Evolutionary conservation across 805 yeast genomes (phyloP), one percentile per base, ranked within the genome.

Genomic region (Zygosaccharomyces rouxii): DNA sequence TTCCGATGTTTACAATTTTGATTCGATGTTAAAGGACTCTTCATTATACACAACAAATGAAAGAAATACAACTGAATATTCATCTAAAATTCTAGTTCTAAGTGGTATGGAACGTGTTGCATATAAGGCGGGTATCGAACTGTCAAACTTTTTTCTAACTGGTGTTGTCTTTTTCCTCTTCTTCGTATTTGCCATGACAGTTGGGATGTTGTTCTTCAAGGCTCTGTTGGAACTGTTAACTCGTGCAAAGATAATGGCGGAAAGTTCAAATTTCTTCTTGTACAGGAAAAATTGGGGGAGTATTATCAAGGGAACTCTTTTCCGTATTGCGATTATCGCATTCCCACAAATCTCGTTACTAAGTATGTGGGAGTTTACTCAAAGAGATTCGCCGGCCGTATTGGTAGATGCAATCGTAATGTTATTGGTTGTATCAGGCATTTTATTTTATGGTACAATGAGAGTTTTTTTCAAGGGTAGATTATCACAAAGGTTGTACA

Each of bases 91-190:
- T 38, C 74, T 94, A 59, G 83, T 92, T 33, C 71, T 94, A 46
- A 80, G 96, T 63, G 99, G 99, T 56, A 84, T 94, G 52, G 88
- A 89, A 67, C 83, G 99, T 71, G 97, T 92, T 5, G 83, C 97
- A 0, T 94, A 73, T 64, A 69, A 84, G 57, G 87, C 96, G 9
- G 78, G 79, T 18, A 90, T 94, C 56, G 99, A 94, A 69, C 76
- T 92, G 56, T 84, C 97, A 21, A 83, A 81, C 62, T 68, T 94
- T 49, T 94, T 89, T 68, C 73, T 90, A 71, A 94, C 99, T 0
- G 88, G 90, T 47, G 79, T 89, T 37, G 84, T 85, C 7, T 88
- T 90, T 66, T 86, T 89, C 63, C 68, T 94, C 14, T 85, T 94
- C 67, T 85, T 80, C 67, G 83, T 79, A 14, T 88, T 78, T 63